Conservation (phyloP, 179 eudicot species). For the Amaranthus tricolor region DNA sequence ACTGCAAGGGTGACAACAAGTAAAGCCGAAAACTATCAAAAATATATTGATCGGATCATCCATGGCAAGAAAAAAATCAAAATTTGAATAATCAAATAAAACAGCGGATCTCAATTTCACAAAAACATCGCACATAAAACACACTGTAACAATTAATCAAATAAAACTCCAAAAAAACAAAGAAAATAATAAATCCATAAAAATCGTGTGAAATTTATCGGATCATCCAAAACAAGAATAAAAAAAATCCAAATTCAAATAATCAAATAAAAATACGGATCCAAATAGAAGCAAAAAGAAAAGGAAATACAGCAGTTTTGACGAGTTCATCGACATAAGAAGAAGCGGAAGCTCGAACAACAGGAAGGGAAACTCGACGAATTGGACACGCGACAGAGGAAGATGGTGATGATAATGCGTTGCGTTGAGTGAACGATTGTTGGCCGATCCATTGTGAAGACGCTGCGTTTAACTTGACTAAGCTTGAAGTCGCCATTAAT, state of each 20-base stretch:
- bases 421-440: conserved; percentile 14
- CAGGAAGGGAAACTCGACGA: conserved; percentile 15
- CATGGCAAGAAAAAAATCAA: no score
- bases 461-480: conserved; percentile 31
- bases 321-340: conserved; percentile 14
- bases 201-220: neutral
- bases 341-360: conserved; percentile 12
- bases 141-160: neutral
- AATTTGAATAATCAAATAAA: no score
- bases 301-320: conserved; percentile 10
- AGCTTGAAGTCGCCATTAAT: conserved; percentile 31
- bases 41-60: no score
- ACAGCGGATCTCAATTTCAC: neutral
- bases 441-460: conserved; percentile 24
- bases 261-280: neutral
- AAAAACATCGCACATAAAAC: neutral
- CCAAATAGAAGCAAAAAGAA: neutral
- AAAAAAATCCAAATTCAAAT: neutral
- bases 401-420: neutral
- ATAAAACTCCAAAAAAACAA: neutral
- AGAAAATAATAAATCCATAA: neutral
- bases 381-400: neutral
- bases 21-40: no score
- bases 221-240: neutral
- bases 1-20: no score